Percentiles rank a stretch among this genome's conserved stretches.
These are phyloP conservation scores for Meyerozyma carpophila DNA, from an alignment of 1,139 yeast genomes.

Conservation along the genomic window DNA sequence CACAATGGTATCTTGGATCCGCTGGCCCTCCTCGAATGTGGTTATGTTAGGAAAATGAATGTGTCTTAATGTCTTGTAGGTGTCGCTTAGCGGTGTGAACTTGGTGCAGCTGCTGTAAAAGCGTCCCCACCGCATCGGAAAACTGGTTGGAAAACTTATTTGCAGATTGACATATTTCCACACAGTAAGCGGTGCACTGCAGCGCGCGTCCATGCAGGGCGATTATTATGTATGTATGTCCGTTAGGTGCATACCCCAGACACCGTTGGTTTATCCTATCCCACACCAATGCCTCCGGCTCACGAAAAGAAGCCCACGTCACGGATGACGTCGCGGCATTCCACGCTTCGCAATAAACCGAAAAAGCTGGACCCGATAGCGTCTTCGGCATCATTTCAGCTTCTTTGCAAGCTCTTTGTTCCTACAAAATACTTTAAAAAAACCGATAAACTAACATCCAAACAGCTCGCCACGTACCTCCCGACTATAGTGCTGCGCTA, in stretches of 20 bases:
- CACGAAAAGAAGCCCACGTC: neutral
- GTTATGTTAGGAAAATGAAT: conserved; percentile 55
- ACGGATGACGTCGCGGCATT: neutral
- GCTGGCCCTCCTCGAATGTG: conserved; percentile 54
- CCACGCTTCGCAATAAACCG: neutral
- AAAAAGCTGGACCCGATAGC: neutral
- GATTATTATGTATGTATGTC: neutral
- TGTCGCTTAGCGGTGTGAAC: conserved; percentile 29
- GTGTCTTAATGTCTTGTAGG: conserved; percentile 47
- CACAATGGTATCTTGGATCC: conserved; percentile 58
- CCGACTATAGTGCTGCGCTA: conserved; percentile 18
- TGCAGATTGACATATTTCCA: neutral
- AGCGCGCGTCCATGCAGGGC: neutral
- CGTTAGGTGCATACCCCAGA: neutral
- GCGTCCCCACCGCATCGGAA: conserved; percentile 2
- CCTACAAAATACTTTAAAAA: conserved; percentile 26
- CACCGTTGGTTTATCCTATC: neutral
- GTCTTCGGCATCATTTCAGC: conserved; percentile 24
- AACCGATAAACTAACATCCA: conserved; percentile 21
- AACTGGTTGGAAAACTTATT: neutral
- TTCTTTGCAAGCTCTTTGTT: conserved; percentile 29
- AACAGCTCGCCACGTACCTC: conserved; percentile 22
- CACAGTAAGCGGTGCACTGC: neutral
- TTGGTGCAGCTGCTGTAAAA: conserved; percentile 13
- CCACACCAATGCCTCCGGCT: neutral